phyloP scores from a whole-genome alignment of 208 protist species.

The Trypanosoma platydactyli region DNA sequence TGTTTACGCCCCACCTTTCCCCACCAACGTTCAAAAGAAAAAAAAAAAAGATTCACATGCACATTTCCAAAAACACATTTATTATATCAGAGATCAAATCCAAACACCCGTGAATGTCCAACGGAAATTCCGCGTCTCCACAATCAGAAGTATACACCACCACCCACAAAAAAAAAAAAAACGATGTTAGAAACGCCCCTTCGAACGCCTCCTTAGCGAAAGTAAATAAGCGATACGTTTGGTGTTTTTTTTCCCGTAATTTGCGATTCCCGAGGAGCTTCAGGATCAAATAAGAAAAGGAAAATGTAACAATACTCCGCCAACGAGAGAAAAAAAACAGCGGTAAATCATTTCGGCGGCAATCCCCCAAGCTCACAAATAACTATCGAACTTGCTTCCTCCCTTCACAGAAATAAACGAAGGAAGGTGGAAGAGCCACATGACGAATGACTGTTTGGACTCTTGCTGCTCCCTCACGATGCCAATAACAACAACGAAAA shows the following conservation, averaged over 20 bases:
- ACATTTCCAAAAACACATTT: not conserved
- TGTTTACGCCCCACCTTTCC: too few species aligned
- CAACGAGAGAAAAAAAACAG: not conserved
- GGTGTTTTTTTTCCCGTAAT: too few species aligned
- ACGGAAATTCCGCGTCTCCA: too few species aligned
- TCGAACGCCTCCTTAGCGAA: too few species aligned
- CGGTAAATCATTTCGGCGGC: not conserved
- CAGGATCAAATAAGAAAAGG: not conserved
- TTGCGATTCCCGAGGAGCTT: too few species aligned
- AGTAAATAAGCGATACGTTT: too few species aligned
- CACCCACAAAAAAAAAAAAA: constrained; percentile 10
- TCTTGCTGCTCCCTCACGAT: too few species aligned
- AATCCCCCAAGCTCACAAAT: not conserved
- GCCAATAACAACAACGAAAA: not conserved
- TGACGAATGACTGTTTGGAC: too few species aligned
- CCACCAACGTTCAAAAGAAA: constrained; percentile 4
- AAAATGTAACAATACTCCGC: not conserved
- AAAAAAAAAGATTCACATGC: constrained; percentile 30
- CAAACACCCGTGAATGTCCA: too few species aligned
- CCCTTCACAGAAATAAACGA: not conserved
- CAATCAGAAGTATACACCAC: not conserved
- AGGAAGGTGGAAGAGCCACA: too few species aligned
- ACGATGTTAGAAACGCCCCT: too few species aligned
- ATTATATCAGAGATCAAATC: too few species aligned
- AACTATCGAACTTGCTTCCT: not conserved